phyloP scores from a whole-genome alignment of 345 rosid species.

The Microcos paniculata region DNA sequence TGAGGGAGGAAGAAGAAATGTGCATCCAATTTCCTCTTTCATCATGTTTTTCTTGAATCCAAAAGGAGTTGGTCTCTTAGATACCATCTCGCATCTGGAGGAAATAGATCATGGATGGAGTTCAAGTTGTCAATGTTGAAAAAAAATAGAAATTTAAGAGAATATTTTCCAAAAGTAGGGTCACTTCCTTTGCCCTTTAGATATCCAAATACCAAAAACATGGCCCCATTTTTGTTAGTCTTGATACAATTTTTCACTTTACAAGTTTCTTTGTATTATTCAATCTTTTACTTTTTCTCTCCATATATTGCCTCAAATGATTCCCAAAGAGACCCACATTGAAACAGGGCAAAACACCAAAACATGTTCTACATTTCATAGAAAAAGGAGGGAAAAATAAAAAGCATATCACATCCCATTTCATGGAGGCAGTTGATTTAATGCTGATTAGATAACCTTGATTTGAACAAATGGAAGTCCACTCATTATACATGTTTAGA shows the following conservation, averaged over 20 bases:
- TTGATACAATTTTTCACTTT: conserved; percentile 16
- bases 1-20: background rate
- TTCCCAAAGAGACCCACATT: conserved; percentile 30
- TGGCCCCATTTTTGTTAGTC: conserved; percentile 3
- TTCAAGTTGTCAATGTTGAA: background rate
- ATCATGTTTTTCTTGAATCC: conserved; percentile 15
- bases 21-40: background rate
- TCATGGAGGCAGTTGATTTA: conserved; percentile 14
- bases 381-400: background rate
- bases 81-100: background rate
- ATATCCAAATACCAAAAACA: conserved; percentile 8
- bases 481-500: conserved; percentile 26
- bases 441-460: conserved; percentile 35
- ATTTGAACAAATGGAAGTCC: conserved; percentile 40
- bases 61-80: conserved; percentile 7
- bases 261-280: conserved; percentile 14
- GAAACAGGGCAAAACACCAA: conserved; percentile 9
- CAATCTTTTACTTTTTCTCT: conserved; percentile 3
- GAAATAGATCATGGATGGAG: background rate
- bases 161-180: background rate
- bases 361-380: conserved; percentile 1
- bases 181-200: conserved; percentile 1
- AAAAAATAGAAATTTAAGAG: background rate
- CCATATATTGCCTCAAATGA: conserved; percentile 19
- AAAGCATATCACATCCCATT: conserved; percentile 17